Evolutionary conservation across 176 grass and related monocot species (phyloP).

Genomic region (Cenchrus americanus): DNA sequence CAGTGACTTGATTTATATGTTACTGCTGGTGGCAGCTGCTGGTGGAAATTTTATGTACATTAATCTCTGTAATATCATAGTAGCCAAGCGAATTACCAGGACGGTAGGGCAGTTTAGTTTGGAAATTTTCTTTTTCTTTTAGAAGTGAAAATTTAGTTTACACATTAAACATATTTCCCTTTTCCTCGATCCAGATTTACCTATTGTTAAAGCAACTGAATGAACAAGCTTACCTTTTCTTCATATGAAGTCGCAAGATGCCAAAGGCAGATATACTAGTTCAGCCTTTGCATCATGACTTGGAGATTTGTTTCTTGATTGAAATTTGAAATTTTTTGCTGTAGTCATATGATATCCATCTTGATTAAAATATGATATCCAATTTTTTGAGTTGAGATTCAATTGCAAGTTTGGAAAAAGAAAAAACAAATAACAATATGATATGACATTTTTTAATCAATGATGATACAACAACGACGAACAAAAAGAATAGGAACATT

Average conservation of each 20-base stretch:
- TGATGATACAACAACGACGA: too few species aligned
- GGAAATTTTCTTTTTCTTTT: not conserved
- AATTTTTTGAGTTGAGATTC: not conserved
- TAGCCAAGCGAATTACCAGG: too few species aligned
- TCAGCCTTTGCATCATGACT: not conserved
- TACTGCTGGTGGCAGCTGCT: constrained; percentile 22
- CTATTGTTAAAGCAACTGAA: not conserved
- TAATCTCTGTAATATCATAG: too few species aligned
- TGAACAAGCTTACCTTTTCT: too few species aligned
- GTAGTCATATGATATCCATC: not conserved
- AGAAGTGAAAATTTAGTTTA: not conserved
- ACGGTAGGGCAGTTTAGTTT: not conserved
- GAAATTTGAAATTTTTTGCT: not conserved
- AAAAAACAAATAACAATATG: too few species aligned
- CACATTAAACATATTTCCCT: not conserved
- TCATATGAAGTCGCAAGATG: not conserved
- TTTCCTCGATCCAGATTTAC: not conserved
- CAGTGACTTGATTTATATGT: constrained; percentile 39
- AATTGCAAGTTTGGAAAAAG: not conserved
- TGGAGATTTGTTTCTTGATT: not conserved
- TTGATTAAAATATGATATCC: not conserved
- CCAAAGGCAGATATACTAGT: too few species aligned
- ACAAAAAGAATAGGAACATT: too few species aligned
- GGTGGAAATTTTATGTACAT: not conserved
- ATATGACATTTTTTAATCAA: too few species aligned